phyloP scores from a whole-genome alignment of 345 rosid species.

The Gynandropsis gynandra region DNA sequence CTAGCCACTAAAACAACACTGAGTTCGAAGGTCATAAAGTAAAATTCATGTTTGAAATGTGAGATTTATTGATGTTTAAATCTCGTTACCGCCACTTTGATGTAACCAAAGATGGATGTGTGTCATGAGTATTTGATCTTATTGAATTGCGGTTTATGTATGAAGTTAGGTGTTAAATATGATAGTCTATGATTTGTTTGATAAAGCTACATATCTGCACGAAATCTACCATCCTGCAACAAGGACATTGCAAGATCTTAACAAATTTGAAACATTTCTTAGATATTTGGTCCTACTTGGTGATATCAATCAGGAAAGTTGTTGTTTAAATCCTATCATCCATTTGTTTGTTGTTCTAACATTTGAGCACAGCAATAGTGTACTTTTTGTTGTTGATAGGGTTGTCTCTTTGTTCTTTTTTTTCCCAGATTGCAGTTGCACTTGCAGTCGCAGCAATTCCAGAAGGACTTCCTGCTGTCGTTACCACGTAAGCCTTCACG shows the following conservation, averaged over 20 bases:
- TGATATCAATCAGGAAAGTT: slow-evolving; percentile 1
- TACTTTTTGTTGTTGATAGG: slow-evolving; percentile 18
- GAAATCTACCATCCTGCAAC: no score
- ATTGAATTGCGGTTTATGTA: slow-evolving; percentile 3
- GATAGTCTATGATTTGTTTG: no score
- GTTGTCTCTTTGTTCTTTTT: slow-evolving; percentile 27
- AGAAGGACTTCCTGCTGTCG: slow-evolving; percentile 99
- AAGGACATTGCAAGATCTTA: not conserved
- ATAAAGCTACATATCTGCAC: no score
- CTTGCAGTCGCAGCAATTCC: slow-evolving; percentile 99
- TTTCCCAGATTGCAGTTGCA: slow-evolving; percentile 93
- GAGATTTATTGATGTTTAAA: not conserved
- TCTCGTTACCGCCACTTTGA: slow-evolving; percentile 1
- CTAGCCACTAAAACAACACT: slow-evolving; percentile 5
- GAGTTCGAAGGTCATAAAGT: slow-evolving; percentile 8
- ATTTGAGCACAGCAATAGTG: slow-evolving; percentile 6
- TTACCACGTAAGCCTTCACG: slow-evolving; percentile 75
- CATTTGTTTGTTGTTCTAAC: slow-evolving; percentile 7
- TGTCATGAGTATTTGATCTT: not conserved
- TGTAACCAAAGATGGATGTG: slow-evolving; percentile 1
- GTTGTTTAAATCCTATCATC: not conserved
- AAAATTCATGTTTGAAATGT: not conserved
- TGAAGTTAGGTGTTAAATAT: slow-evolving; percentile 1
- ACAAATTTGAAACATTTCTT: not conserved
- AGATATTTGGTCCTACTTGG: slow-evolving; percentile 6